Base-by-base conservation (phyloP, 345 rosid species). In the Eucalyptus virginea region DNA sequence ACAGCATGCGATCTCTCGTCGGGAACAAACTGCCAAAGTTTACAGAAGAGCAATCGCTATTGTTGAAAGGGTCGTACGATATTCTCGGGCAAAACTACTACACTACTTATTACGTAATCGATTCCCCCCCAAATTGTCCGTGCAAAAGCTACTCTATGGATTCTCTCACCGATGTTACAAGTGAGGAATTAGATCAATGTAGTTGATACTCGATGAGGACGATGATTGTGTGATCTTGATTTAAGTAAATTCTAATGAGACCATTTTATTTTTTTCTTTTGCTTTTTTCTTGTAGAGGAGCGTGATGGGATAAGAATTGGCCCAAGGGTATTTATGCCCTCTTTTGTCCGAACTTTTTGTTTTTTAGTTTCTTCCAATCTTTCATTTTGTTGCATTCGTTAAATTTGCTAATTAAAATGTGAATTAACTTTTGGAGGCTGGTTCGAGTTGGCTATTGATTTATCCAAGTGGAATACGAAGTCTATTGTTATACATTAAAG, bases 71-170 rank as follows among this genome's bases (percentile, higher is more conserved):
- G 8, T 93, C 94, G 3, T 81, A 67, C 60, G 95, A 94, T 90
- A 92, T 91, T 54, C 32, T 93, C 21, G 95, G 94, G 30, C 30
- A 92, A 30, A 92, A 94, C 81, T 93, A 94, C 62, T 48, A 45
- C 48, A 45, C 48, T 1, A 45, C 48, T 45, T 45, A 45, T 45
- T 45, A 45, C 48, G 48, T 45, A 45, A 45, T 45, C 48, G 48
- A 45, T 45, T 47, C 12, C 48, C 48, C 6, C 48, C 48, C 48
- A 47, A 47, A 47, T 47, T 47, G 48, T 47, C 48, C 48, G 11
- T 47, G 48, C 48, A 47, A 47, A 47, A 47, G 48, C 48, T 47
- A 47, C 48, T 47, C 48, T 47, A 47, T 47, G 48, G 48, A 47
- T 47, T 47, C 48, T 11, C 48, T 47, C 13, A 47, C 13, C 48